These are phyloP conservation scores for Trifolium subterraneum DNA, from an alignment of 306 rosid genomes.

Conservation along the genomic window DNA sequence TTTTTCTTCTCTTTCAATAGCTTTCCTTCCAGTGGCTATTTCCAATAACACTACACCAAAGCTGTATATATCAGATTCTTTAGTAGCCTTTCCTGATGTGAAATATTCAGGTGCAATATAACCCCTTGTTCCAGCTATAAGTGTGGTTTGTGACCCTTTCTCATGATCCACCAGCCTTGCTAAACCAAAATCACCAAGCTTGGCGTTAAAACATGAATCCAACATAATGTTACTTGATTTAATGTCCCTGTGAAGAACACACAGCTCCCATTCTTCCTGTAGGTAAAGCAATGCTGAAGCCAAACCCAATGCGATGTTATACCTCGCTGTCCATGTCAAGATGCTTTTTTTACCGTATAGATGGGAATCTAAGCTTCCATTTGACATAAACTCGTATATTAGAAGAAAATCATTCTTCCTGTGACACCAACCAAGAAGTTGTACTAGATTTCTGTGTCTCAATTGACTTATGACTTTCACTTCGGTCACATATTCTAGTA, in stretches of 20 bases:
- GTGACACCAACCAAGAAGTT: constrained; percentile 59
- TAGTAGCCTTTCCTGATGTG: constrained; percentile 42
- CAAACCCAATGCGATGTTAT: constrained; percentile 43
- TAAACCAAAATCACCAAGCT: constrained; percentile 58
- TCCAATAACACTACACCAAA: constrained; percentile 52
- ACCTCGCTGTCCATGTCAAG: constrained; percentile 46
- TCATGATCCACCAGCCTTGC: constrained; percentile 54
- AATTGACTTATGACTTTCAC: constrained; percentile 52
- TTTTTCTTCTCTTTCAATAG: constrained; percentile 28
- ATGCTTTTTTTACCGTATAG: constrained; percentile 21
- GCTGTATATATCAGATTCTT: constrained; percentile 50
- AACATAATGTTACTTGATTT: constrained; percentile 60
- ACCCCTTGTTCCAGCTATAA: constrained; percentile 46
- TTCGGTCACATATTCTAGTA: constrained; percentile 48
- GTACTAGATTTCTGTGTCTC: constrained; percentile 50
- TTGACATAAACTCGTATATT: constrained; percentile 51
- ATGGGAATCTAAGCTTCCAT: constrained; percentile 55
- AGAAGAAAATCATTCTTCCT: constrained; percentile 47
- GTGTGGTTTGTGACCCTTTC: constrained; percentile 44
- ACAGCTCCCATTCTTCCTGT: constrained; percentile 56
- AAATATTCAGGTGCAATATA: constrained; percentile 56
- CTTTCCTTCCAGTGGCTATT: constrained; percentile 47
- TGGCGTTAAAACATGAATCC: constrained; percentile 50
- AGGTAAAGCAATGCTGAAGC: constrained; percentile 52
- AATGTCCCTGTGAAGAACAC: constrained; percentile 57